These are phyloP conservation scores for Acrocalymma vagum DNA, from an alignment of 2,329 filamentous ascomycete genomes.

Conservation along the genomic window DNA sequence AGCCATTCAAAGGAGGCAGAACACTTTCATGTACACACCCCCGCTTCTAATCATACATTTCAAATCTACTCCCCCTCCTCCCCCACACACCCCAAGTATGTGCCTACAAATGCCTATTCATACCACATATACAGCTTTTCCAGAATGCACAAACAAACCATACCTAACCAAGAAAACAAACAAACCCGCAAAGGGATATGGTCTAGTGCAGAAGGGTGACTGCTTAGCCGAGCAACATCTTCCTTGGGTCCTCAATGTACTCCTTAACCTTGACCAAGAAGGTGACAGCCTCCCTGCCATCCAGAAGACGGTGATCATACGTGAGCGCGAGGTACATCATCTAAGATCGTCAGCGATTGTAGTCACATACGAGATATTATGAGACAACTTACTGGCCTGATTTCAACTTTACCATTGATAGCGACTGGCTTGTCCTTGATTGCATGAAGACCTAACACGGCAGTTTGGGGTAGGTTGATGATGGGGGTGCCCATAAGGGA, in stretches of 20 bases:
- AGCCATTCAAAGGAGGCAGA: no score
- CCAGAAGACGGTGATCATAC: conserved; percentile 95
- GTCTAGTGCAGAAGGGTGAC: no score
- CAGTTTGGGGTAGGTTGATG: conserved; percentile 94
- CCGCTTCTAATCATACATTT: no score
- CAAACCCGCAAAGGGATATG: no score
- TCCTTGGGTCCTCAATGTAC: conserved; percentile 92
- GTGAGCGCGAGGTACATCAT: conserved; percentile 99
- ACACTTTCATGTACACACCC: no score
- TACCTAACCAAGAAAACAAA: no score
- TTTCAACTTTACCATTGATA: conserved; percentile 92
- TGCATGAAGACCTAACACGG: conserved; percentile 90
- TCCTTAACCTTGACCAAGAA: conserved; percentile 98
- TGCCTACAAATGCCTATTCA: no score
- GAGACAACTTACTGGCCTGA: conserved; percentile 71
- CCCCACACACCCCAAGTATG: no score
- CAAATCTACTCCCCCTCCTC: no score
- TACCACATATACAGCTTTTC: no score
- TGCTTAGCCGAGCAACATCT: conserved; percentile 74
- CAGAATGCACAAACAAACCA: no score
- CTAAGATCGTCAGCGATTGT: conserved; percentile 39
- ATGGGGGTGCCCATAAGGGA: conserved; percentile 98
- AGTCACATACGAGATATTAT: neutral
- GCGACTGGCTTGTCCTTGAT: conserved; percentile 94
- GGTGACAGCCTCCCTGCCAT: conserved; percentile 93